Evolutionary conservation across 1,284 basidiomycete species (phyloP), one percentile per base, ranked within the genome.

Genomic region (Anthracocystis walkeri): DNA sequence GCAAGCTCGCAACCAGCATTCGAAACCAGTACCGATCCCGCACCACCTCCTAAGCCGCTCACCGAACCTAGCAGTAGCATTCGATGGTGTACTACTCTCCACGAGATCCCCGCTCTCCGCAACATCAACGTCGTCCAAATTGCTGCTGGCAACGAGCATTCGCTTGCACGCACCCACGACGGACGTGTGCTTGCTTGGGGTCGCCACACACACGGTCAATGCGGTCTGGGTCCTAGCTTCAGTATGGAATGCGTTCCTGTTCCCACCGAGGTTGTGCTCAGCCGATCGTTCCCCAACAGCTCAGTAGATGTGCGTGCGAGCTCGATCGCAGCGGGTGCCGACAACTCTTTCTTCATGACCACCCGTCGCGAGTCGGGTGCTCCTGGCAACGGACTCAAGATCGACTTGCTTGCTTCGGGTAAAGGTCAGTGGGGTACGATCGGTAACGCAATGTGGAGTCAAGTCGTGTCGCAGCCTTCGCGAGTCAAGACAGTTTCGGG

Each of bases 381-480:
- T 14, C 7, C 46, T 1, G 61, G 58, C 14, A 56, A 46, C 7
- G 54, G 51, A 5, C 20, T 62, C 46, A 68, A 77, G 75, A 74
- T 83, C 35, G 94, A 97, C 78, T 83, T 96, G 4, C 88, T 95
- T 35, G 90, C 93, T 53, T 92, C 91, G 73, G 95, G 95, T 0
- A 87, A 93, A 90, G 88, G 95, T 70, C 90, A 92, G 84, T 93
- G 89, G 86, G 95, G 95, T 12, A 91, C 92, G 3, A 88, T 97
- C 4, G 95, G 95, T 0, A 94, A 93, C 64, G 90, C 89, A n/a
- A 84, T 89, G 48, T 95, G 90, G 87, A 92, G 88, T 78, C 93
- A 90, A 72, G 90, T 90, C 0, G 91, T 92, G 75, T 89, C 90
- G 33, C 88, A 88, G 46, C 94, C 93, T 0, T 87, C 90, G 1